A percentile compares a stretch with the other conserved stretches of the same genome.
Evolutionary conservation across 495 filamentous ascomycete species (phyloP).

Genomic region (Delitschia confertaspora): DNA sequence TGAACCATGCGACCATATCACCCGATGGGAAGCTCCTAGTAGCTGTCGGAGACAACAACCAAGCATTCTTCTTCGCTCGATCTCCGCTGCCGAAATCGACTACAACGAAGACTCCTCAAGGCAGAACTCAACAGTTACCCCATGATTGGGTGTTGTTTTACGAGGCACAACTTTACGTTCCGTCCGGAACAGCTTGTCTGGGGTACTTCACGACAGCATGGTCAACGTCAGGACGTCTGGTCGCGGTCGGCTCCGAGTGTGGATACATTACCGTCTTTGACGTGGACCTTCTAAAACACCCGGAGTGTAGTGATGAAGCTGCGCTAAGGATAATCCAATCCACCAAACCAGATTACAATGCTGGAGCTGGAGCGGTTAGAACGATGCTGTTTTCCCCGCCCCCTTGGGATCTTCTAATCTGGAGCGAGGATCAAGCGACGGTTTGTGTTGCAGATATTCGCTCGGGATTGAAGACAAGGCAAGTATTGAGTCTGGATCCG

Average conservation of each 20-base stretch:
- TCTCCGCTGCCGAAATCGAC: slow-evolving; percentile 11
- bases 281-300: slow-evolving; percentile 41
- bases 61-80: slow-evolving; percentile 68
- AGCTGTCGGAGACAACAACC: slow-evolving; percentile 76
- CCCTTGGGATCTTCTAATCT: slow-evolving; percentile 84
- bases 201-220: slow-evolving; percentile 65
- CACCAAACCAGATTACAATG: slow-evolving; percentile 31
- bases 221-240: slow-evolving; percentile 56
- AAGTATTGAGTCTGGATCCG: slow-evolving; percentile 58
- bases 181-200: slow-evolving; percentile 7
- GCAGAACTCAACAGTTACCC: slow-evolving; percentile 9
- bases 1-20: slow-evolving; percentile 89
- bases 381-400: slow-evolving; percentile 86
- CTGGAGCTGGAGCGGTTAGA: slow-evolving; percentile 66
- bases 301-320: slow-evolving; percentile 37
- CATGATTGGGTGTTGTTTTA: slow-evolving; percentile 28
- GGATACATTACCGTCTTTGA: slow-evolving; percentile 64
- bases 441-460: slow-evolving; percentile 80
- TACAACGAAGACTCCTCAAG: slow-evolving; percentile 15
- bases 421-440: slow-evolving; percentile 81
- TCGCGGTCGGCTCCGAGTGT: slow-evolving; percentile 62
- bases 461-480: slow-evolving; percentile 62
- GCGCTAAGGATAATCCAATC: slow-evolving; percentile 38
- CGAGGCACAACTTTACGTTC: slow-evolving; percentile 30
- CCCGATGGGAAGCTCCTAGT: slow-evolving; percentile 74